Conservation (phyloP, 2,329 filamentous ascomycete genomes). For the Colletotrichum camelliae region DNA sequence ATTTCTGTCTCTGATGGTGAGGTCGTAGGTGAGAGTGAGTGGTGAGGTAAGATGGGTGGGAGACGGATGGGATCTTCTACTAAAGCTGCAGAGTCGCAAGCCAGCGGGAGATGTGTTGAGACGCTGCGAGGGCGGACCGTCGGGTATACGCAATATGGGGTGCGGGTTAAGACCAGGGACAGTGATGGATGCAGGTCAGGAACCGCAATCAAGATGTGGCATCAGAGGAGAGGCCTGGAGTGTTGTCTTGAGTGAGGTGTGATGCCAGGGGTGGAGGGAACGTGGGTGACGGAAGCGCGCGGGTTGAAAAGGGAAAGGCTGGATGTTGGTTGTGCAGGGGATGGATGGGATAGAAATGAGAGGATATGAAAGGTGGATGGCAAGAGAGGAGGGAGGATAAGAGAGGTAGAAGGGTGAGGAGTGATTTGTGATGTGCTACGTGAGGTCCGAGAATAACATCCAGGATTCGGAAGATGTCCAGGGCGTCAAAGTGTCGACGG, state of each 20-base stretch:
- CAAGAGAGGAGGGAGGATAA: not conserved
- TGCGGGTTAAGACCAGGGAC: slow-evolving; percentile 17
- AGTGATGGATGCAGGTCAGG: slow-evolving; percentile 13
- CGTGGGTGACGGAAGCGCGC: slow-evolving; percentile 12
- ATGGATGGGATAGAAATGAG: not conserved
- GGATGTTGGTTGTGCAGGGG: not conserved
- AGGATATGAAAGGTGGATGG: not conserved
- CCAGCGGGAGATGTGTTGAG: not conserved
- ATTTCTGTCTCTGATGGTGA: not conserved
- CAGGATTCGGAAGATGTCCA: not conserved
- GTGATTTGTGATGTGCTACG: slow-evolving; percentile 13
- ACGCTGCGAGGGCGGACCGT: slow-evolving; percentile 6
- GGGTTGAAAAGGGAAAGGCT: slow-evolving; percentile 20
- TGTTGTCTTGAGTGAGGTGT: not conserved
- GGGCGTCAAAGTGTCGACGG: slow-evolving; percentile 3
- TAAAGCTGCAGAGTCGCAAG: slow-evolving; percentile 16
- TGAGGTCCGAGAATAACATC: slow-evolving; percentile 22
- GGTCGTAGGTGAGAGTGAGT: not conserved
- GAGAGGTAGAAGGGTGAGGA: not conserved
- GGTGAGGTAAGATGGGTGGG: not conserved
- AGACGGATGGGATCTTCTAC: not conserved
- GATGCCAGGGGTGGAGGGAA: not conserved
- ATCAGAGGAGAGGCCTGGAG: slow-evolving; percentile 11
- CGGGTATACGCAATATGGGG: slow-evolving; percentile 15
- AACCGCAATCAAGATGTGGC: slow-evolving; percentile 12